Conservation (phyloP, 1,284 basidiomycete genomes). For the Dichomitus squalens region DNA sequence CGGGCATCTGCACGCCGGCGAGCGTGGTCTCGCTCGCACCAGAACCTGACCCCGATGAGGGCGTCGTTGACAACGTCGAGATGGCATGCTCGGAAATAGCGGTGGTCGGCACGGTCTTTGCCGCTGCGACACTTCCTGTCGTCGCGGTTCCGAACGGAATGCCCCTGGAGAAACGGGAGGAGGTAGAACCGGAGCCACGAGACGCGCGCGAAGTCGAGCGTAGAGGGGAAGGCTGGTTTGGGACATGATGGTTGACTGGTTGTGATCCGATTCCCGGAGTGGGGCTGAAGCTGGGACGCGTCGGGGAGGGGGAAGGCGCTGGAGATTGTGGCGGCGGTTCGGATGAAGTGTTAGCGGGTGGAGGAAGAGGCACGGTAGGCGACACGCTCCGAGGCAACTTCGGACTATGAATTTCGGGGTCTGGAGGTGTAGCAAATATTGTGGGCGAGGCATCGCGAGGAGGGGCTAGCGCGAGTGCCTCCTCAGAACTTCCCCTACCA, state of each 20-base stretch:
- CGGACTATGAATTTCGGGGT: conserved; percentile 9
- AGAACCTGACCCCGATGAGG: conserved; percentile 13
- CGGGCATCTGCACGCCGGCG: not conserved
- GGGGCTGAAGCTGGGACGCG: conserved; percentile 11
- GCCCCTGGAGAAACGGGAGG: conserved; percentile 63
- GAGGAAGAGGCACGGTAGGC: conserved; percentile 9
- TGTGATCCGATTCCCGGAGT: conserved; percentile 37
- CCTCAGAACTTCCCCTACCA: conserved; percentile 36
- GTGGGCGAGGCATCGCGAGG: not conserved
- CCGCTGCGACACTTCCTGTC: conserved; percentile 33
- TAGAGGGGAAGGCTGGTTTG: conserved; percentile 49
- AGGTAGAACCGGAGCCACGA: conserved; percentile 62
- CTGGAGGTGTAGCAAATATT: conserved; percentile 1
- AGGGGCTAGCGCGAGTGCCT: conserved; percentile 25
- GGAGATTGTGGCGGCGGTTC: conserved; percentile 27
- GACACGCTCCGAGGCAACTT: conserved; percentile 14
- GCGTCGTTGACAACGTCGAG: conserved; percentile 31
- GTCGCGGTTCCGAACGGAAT: conserved; percentile 56
- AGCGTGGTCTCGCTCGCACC: conserved; percentile 15
- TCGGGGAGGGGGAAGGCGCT: conserved; percentile 18
- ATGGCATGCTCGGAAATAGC: conserved; percentile 60
- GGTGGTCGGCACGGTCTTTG: conserved; percentile 69
- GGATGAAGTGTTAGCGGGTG: not conserved
- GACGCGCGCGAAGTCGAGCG: conserved; percentile 72
- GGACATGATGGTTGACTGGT: conserved; percentile 19